phyloP scores from a whole-genome alignment of 2,329 filamentous ascomycete genomes.

The Trichoderma semiorbis region DNA sequence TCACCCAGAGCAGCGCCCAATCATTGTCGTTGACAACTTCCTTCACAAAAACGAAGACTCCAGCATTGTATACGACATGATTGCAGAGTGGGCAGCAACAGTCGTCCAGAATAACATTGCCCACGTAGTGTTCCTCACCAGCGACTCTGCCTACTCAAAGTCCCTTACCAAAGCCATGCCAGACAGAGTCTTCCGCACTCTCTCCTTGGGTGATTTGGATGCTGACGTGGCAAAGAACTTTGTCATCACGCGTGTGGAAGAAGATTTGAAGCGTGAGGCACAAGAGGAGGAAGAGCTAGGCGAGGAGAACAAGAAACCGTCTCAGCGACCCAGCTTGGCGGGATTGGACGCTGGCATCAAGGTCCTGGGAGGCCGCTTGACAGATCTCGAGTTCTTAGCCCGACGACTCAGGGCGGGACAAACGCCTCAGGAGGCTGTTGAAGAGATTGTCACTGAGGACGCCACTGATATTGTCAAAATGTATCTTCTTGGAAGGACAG shows the following conservation, averaged over 20 bases:
- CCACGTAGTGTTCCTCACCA: constrained; percentile 91
- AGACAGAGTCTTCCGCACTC: constrained; percentile 83
- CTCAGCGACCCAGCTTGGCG: constrained; percentile 46
- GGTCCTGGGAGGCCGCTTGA: constrained; percentile 84
- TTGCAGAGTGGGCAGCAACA: constrained; percentile 85
- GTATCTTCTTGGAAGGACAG: constrained; percentile 66
- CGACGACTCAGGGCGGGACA: constrained; percentile 85
- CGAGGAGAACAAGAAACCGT: constrained; percentile 24
- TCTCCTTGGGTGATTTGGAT: constrained; percentile 81
- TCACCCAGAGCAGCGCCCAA: constrained; percentile 76
- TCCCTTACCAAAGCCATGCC: constrained; percentile 82
- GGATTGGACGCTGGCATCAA: constrained; percentile 81
- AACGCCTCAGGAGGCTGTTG: constrained; percentile 72
- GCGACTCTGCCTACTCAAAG: constrained; percentile 84
- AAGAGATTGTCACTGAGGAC: constrained; percentile 84
- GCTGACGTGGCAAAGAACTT: constrained; percentile 85
- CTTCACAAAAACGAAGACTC: constrained; percentile 69
- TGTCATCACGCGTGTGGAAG: constrained; percentile 76
- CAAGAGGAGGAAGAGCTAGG: constrained; percentile 28
- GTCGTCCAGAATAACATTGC: constrained; percentile 84
- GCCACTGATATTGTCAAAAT: constrained; percentile 91
- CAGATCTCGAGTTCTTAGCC: constrained; percentile 91
- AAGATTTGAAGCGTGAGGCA: constrained; percentile 35
- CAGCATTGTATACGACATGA: constrained; percentile 68
- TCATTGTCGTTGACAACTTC: constrained; percentile 91